A percentile compares a stretch with the other conserved stretches of the same genome.
Evolutionary conservation across 495 filamentous ascomycete genomes (phyloP).

Genomic region (Aspergillus avenaceus): DNA sequence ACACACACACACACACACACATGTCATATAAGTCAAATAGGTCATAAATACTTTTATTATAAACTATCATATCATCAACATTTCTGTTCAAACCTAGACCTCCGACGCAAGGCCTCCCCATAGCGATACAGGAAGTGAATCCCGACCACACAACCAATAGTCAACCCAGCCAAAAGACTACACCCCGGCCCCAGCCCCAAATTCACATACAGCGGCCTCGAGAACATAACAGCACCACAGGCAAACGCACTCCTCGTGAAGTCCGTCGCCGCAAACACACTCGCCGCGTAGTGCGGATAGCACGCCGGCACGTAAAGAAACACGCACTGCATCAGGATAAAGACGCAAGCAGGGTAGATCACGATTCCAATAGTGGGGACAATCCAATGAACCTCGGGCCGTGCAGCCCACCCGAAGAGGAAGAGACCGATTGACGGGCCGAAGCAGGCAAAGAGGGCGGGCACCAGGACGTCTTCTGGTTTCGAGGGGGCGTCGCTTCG

Average conservation of each 20-base stretch:
- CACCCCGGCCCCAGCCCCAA: slow-evolving; percentile 47
- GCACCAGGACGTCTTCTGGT: slow-evolving; percentile 49
- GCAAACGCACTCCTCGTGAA: slow-evolving; percentile 43
- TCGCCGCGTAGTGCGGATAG: slow-evolving; percentile 52
- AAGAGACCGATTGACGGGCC: slow-evolving; percentile 56
- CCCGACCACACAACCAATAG: slow-evolving; percentile 41
- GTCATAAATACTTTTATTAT: too few relatives aligned
- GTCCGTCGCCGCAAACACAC: slow-evolving; percentile 50
- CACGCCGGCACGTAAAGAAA: slow-evolving; percentile 50
- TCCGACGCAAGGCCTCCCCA: slow-evolving; percentile 43
- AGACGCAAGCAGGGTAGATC: slow-evolving; percentile 45
- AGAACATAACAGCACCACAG: slow-evolving; percentile 45
- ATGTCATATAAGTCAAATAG: too few relatives aligned
- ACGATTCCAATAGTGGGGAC: slow-evolving; percentile 54
- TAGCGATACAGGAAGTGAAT: slow-evolving; percentile 52
- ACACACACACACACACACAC: too few relatives aligned
- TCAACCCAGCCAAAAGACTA: slow-evolving; percentile 51
- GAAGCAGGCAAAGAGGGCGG: slow-evolving; percentile 51
- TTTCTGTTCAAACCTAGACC: slow-evolving; percentile 1
- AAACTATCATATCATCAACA: too few relatives aligned
- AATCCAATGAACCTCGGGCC: slow-evolving; percentile 57
- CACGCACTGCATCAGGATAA: slow-evolving; percentile 51
- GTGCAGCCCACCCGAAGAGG: slow-evolving; percentile 59
- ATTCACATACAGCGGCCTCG: slow-evolving; percentile 41
- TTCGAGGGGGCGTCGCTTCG: not conserved